Evolutionary conservation across 1,139 yeast genomes (phyloP).

Genomic region (Taphrina communis): DNA sequence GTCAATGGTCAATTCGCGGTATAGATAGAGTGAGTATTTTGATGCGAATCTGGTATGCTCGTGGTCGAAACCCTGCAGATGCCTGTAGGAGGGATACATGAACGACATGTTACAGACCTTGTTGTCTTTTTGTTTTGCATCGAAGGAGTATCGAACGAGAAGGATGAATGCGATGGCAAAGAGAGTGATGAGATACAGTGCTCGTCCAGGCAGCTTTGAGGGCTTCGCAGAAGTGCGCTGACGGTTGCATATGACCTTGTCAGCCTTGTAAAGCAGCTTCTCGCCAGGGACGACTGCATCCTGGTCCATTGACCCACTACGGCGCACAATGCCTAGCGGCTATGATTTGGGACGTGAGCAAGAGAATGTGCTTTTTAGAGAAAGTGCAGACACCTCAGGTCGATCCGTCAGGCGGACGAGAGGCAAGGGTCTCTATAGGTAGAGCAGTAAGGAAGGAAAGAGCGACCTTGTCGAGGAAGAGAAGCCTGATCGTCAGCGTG

Average conservation of each 20-base stretch:
- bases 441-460: too few species aligned
- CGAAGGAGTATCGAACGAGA: slow-evolving; percentile 43
- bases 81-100: slow-evolving; percentile 69
- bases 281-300: slow-evolving; percentile 19
- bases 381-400: background rate
- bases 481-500: too few species aligned
- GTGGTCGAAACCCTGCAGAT: slow-evolving; percentile 72
- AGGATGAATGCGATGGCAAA: slow-evolving; percentile 13
- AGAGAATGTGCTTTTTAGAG: background rate
- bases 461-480: too few species aligned
- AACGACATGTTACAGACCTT: slow-evolving; percentile 48
- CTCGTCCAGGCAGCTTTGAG: background rate
- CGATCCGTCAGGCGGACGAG: too few species aligned
- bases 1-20: slow-evolving; percentile 63
- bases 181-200: slow-evolving; percentile 23
- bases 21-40: slow-evolving; percentile 79
- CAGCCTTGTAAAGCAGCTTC: slow-evolving; percentile 9
- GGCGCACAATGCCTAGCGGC: background rate
- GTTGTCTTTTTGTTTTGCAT: slow-evolving; percentile 45
- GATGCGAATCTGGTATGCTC: slow-evolving; percentile 73
- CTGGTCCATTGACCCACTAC: slow-evolving; percentile 12
- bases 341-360: too few species aligned
- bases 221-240: background rate
- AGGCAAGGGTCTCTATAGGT: too few species aligned
- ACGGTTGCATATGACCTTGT: background rate